Conservation (phyloP, 768 basidiomycete species). For the Tricholoma hemisulphureum region DNA sequence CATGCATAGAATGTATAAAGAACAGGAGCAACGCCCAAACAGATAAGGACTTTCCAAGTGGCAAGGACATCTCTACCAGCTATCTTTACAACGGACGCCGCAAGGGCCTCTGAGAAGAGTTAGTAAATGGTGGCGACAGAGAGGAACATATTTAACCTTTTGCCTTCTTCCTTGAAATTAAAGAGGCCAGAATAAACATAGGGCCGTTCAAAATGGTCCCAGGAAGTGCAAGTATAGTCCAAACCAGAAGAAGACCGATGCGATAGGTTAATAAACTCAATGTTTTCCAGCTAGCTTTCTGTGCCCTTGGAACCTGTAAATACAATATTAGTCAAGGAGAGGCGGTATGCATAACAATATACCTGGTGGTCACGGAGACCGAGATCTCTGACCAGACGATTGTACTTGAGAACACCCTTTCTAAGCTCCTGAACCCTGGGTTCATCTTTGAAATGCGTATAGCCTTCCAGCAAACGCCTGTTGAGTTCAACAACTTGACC, state of each 20-base stretch:
- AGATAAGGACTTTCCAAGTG: constrained; percentile 96
- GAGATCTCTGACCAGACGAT: constrained; percentile 81
- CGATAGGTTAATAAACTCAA: constrained; percentile 83
- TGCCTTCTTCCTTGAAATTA: constrained; percentile 86
- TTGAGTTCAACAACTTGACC: constrained; percentile 96
- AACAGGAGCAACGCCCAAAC: constrained; percentile 84
- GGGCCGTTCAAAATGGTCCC: constrained; percentile 91
- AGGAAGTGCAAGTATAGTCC: constrained; percentile 84
- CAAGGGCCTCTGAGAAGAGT: constrained; percentile 75
- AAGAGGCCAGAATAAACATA: constrained; percentile 86
- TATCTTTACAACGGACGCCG: constrained; percentile 92
- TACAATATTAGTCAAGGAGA: constrained; percentile 1
- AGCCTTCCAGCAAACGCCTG: constrained; percentile 89
- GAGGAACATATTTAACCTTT: constrained; percentile 53
- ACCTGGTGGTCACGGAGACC: constrained; percentile 95
- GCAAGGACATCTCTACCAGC: constrained; percentile 96
- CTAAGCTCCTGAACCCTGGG: constrained; percentile 82
- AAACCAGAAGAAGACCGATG: constrained; percentile 68
- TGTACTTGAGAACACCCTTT: constrained; percentile 82
- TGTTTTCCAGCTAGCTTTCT: constrained; percentile 84
- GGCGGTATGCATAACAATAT: constrained; percentile 10
- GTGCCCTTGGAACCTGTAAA: constrained; percentile 77
- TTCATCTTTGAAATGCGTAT: constrained; percentile 89
- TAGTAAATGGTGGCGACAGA: neutral
- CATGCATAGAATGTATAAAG: constrained; percentile 83